Conservation (phyloP, 1,284 basidiomycete species). For the Dichomitus squalens region DNA sequence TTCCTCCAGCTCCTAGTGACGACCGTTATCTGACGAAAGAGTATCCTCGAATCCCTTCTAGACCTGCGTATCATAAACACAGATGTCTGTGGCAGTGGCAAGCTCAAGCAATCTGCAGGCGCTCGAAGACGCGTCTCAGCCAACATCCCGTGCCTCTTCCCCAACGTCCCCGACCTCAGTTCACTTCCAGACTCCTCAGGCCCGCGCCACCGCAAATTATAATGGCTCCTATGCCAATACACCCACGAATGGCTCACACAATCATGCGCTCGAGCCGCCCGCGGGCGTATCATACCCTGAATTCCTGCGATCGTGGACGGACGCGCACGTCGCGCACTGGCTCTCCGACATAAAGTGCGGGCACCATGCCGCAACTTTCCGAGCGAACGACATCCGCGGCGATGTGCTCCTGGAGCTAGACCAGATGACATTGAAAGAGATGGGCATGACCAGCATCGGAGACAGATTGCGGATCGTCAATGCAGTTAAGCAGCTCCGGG, state of each 20-base stretch:
- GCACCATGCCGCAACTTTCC: slow-evolving; percentile 72
- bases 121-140: slow-evolving; percentile 39
- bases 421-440: slow-evolving; percentile 82
- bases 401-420: slow-evolving; percentile 89
- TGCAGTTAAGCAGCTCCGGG: slow-evolving; percentile 79
- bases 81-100: slow-evolving; percentile 46
- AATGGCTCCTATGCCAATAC: slow-evolving; percentile 25
- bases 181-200: slow-evolving; percentile 36
- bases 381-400: slow-evolving; percentile 85
- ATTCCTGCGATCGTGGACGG: slow-evolving; percentile 69
- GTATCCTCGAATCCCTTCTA: neutral
- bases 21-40: slow-evolving; percentile 8
- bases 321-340: slow-evolving; percentile 72
- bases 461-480: slow-evolving; percentile 86
- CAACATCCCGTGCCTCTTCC: slow-evolving; percentile 50
- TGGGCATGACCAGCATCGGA: slow-evolving; percentile 86
- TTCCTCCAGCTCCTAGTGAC: slow-evolving; percentile 5
- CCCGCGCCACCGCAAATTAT: slow-evolving; percentile 28
- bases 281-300: slow-evolving; percentile 58
- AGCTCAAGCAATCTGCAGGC: slow-evolving; percentile 40
- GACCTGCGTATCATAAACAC: slow-evolving; percentile 1
- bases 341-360: slow-evolving; percentile 73
- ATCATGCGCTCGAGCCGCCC: slow-evolving; percentile 56
- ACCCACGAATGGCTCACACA: slow-evolving; percentile 15
- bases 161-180: slow-evolving; percentile 54